phyloP scores from a whole-genome alignment of 495 filamentous ascomycete species.

The Aspergillus baeticus region DNA sequence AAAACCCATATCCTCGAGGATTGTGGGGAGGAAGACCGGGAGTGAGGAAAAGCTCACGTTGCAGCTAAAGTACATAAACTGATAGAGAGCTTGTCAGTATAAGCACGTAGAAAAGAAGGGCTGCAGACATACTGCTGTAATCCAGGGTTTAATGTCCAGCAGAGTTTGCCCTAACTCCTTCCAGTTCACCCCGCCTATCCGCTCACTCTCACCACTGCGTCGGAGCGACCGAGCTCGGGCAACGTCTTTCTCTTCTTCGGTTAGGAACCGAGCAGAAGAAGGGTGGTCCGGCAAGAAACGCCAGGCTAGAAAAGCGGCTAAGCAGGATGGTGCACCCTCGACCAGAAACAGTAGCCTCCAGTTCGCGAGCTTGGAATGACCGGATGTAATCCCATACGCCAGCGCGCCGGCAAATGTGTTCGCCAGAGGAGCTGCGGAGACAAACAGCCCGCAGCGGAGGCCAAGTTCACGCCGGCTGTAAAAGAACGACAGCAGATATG shows the following conservation, averaged over 20 bases:
- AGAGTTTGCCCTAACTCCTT: constrained; percentile 59
- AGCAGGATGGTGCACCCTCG: constrained; percentile 72
- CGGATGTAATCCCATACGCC: constrained; percentile 79
- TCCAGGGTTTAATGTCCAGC: constrained; percentile 60
- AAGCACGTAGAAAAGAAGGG: too few relatives aligned
- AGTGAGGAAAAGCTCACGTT: constrained; percentile 77
- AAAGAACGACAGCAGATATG: constrained; percentile 79
- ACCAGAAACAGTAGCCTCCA: constrained; percentile 85
- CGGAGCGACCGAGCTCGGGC: constrained; percentile 61
- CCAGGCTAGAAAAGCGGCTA: constrained; percentile 64
- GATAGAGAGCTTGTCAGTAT: background rate
- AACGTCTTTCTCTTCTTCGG: constrained; percentile 65
- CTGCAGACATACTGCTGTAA: constrained; percentile 51
- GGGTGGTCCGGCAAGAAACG: constrained; percentile 73
- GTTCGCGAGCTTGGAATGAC: constrained; percentile 61
- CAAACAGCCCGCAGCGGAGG: constrained; percentile 71
- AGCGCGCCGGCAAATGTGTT: constrained; percentile 81
- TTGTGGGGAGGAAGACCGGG: constrained; percentile 81
- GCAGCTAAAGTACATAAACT: constrained; percentile 62
- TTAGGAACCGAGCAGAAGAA: constrained; percentile 66
- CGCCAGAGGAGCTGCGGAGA: constrained; percentile 76
- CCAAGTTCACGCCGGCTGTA: constrained; percentile 78
- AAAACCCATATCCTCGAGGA: constrained; percentile 77
- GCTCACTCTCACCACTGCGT: constrained; percentile 58
- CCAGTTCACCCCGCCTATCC: constrained; percentile 52